Conservation (phyloP, 495 filamentous ascomycete species). For the Aspergillus nidulans region DNA sequence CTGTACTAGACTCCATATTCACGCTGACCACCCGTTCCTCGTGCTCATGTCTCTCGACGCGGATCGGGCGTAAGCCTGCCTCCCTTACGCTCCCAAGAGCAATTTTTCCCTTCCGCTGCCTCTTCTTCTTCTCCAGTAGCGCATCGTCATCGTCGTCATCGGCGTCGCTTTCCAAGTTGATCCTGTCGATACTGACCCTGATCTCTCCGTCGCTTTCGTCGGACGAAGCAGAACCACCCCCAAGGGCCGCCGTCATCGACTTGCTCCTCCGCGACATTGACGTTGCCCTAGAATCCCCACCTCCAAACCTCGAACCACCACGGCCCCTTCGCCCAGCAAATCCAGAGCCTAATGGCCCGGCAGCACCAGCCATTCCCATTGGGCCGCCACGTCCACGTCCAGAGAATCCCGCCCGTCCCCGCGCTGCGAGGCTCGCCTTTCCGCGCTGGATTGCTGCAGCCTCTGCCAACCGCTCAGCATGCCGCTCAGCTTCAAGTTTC, state of each 20-base stretch:
- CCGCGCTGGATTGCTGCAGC: slow-evolving; percentile 41
- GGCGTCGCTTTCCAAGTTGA: slow-evolving; percentile 43
- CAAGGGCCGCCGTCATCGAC: slow-evolving; percentile 23
- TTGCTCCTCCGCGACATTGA: slow-evolving; percentile 25
- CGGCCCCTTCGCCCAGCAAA: slow-evolving; percentile 24
- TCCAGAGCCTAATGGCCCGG: slow-evolving; percentile 32
- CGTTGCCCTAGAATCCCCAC: slow-evolving; percentile 25
- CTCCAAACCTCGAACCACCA: slow-evolving; percentile 23
- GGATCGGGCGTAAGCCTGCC: slow-evolving; percentile 41
- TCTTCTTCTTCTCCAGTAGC: slow-evolving; percentile 34
- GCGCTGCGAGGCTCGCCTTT: slow-evolving; percentile 16
- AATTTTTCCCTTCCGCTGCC: slow-evolving; percentile 20
- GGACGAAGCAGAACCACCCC: slow-evolving; percentile 29
- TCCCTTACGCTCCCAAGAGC: slow-evolving; percentile 1
- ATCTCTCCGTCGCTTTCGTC: slow-evolving; percentile 40
- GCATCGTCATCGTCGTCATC: slow-evolving; percentile 15
- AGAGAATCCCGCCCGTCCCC: slow-evolving; percentile 11
- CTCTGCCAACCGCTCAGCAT: slow-evolving; percentile 42
- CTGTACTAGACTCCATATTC: slow-evolving; percentile 49
- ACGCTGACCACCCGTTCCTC: slow-evolving; percentile 46
- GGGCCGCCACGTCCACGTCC: slow-evolving; percentile 21
- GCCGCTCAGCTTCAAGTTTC: slow-evolving; percentile 42
- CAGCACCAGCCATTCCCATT: slow-evolving; percentile 19
- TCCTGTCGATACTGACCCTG: slow-evolving; percentile 47
- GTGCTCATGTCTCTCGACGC: slow-evolving; percentile 49